These are phyloP conservation scores for Amanita subjunquillea DNA, from an alignment of 768 basidiomycete genomes.

Conservation along the genomic window DNA sequence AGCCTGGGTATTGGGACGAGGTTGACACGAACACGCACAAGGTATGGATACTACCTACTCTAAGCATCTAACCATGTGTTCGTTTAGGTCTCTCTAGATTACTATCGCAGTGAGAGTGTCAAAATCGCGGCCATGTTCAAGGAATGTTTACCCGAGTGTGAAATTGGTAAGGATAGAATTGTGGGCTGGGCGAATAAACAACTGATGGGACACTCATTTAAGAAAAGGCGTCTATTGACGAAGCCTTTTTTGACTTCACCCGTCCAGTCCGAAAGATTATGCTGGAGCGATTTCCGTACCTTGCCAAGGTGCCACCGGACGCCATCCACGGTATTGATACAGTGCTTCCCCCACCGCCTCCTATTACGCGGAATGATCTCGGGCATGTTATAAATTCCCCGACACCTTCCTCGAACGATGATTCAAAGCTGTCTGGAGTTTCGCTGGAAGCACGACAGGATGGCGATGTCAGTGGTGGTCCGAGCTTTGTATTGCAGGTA, in stretches of 20 bases:
- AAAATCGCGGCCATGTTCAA: constrained; percentile 83
- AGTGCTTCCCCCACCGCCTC: constrained; percentile 64
- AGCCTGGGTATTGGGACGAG: constrained; percentile 89
- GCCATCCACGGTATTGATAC: constrained; percentile 67
- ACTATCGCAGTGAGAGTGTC: constrained; percentile 82
- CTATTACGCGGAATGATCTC: constrained; percentile 46
- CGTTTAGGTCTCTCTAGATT: constrained; percentile 78
- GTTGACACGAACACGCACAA: constrained; percentile 89
- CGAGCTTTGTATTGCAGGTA: background rate
- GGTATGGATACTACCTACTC: constrained; percentile 28
- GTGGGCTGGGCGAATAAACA: background rate
- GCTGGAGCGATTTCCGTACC: constrained; percentile 65
- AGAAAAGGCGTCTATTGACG: constrained; percentile 98
- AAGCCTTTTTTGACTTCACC: constrained; percentile 92
- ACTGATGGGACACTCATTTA: constrained; percentile 2
- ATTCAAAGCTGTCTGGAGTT: constrained; percentile 2
- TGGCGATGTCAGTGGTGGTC: background rate
- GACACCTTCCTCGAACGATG: constrained; percentile 12
- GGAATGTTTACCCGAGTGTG: constrained; percentile 65
- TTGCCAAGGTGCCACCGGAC: constrained; percentile 58
- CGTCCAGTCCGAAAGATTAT: constrained; percentile 67
- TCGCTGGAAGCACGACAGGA: background rate
- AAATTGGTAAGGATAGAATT: constrained; percentile 50
- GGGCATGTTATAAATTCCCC: constrained; percentile 42
- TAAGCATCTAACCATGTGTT: background rate